Conservation (phyloP, 148 eudicot genomes). For the Chenopodium formosanum region DNA sequence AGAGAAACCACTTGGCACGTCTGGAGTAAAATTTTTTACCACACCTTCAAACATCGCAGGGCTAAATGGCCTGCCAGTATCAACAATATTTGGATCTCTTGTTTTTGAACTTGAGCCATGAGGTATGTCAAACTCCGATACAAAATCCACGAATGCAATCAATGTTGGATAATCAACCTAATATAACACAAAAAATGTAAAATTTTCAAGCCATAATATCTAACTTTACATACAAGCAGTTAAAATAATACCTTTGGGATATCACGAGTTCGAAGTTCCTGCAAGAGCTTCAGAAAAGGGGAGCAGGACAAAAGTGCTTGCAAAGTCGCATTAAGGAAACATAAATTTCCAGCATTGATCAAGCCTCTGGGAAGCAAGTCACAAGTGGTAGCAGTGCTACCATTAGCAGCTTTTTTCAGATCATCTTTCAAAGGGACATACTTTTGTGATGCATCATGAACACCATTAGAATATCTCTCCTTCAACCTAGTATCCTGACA, state of each 20-base stretch:
- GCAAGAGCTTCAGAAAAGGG: conserved; percentile 82
- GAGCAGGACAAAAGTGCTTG: conserved; percentile 93
- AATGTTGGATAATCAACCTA: conserved; percentile 80
- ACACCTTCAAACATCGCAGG: conserved; percentile 85
- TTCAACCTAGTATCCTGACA: conserved; percentile 23
- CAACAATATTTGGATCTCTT: conserved; percentile 50
- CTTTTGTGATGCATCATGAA: conserved; percentile 24
- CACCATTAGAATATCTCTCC: conserved; percentile 35
- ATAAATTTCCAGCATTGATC: conserved; percentile 84
- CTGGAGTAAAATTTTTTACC: conserved; percentile 81
- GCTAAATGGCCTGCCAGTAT: conserved; percentile 73
- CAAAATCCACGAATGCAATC: conserved; percentile 65
- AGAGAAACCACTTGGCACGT: conserved; percentile 61
- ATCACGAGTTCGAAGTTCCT: conserved; percentile 56
- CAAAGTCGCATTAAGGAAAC: conserved; percentile 89
- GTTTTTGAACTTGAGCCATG: conserved; percentile 45
- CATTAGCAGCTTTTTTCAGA: conserved; percentile 37
- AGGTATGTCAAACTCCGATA: conserved; percentile 64
- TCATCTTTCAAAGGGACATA: conserved; percentile 30
- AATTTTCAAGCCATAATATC: too few relatives aligned
- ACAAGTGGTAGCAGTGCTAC: conserved; percentile 30
- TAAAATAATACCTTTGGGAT: conserved; percentile 59
- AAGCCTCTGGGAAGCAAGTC: conserved; percentile 81
- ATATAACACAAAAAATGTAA: background rate
- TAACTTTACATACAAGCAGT: background rate